These are phyloP conservation scores for Thinopyrum obtusiflorum DNA, from an alignment of 202 grass and related monocot species.

Conservation along the genomic window DNA sequence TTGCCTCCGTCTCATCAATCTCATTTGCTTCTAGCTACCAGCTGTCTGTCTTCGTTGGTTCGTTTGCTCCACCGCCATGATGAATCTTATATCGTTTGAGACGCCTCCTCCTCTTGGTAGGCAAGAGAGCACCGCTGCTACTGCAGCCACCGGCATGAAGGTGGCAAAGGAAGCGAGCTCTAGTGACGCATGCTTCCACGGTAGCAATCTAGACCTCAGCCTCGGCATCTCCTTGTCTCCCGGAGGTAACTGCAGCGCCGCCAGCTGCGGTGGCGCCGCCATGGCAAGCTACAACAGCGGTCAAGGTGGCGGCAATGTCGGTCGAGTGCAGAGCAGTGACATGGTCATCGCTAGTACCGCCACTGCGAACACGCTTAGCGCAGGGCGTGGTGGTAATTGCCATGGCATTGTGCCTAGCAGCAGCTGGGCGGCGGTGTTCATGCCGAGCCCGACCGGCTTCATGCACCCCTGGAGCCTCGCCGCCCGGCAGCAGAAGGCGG, in stretches of 20 bases:
- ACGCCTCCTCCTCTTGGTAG: constrained; percentile 30
- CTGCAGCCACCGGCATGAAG: neutral
- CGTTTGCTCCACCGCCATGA: constrained; percentile 4
- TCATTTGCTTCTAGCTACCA: neutral
- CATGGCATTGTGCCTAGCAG: constrained; percentile 2
- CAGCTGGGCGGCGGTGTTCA: constrained; percentile 42
- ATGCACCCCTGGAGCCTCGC: constrained; percentile 96
- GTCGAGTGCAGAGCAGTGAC: neutral
- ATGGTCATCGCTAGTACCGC: neutral
- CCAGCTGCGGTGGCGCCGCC: neutral
- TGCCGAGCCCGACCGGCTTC: constrained; percentile 54
- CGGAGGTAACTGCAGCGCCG: neutral
- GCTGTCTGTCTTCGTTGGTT: neutral
- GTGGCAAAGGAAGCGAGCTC: constrained; percentile 26
- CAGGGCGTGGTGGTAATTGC: neutral
- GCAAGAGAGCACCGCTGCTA: neutral
- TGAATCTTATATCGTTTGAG: constrained; percentile 48
- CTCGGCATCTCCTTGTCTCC: constrained; percentile 64
- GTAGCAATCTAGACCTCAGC: constrained; percentile 66
- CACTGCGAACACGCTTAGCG: neutral
- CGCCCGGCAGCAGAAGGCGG: constrained; percentile 88
- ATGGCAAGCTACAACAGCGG: neutral
- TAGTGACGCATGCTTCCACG: constrained; percentile 10
- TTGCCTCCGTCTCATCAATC: neutral
- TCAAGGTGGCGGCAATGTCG: neutral